Conservation (phyloP, 2,329 filamentous ascomycete genomes). For the Clarireedia homoeocarpa region DNA sequence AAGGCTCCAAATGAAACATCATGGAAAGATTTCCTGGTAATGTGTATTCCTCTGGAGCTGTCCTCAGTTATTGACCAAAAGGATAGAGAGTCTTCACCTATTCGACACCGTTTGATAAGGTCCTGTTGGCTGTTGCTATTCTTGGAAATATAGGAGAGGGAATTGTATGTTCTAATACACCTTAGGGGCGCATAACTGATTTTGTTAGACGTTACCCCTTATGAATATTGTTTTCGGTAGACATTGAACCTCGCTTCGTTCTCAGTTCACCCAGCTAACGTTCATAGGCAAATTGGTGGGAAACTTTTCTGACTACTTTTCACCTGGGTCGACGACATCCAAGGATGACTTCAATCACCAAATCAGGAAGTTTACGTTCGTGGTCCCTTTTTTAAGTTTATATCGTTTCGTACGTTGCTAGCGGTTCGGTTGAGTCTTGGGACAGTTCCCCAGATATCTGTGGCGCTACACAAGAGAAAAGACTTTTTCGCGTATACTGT, state of each 20-base stretch:
- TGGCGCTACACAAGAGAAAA: background rate
- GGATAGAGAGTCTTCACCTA: slow-evolving; percentile 25
- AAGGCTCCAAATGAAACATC: slow-evolving; percentile 16
- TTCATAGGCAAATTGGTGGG: slow-evolving; percentile 26
- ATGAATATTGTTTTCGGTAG: slow-evolving; percentile 53
- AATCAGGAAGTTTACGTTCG: slow-evolving; percentile 40
- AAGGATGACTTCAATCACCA: slow-evolving; percentile 34
- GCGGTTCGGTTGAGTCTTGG: background rate
- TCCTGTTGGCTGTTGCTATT: slow-evolving; percentile 17
- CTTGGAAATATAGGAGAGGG: slow-evolving; percentile 22
- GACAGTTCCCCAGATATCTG: background rate
- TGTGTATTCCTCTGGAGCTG: background rate
- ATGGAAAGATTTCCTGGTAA: slow-evolving; percentile 21
- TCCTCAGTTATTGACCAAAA: background rate
- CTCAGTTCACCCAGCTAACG: background rate
- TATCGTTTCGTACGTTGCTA: background rate
- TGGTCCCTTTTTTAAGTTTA: background rate
- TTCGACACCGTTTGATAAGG: slow-evolving; percentile 18
- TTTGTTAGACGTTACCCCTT: slow-evolving; percentile 42
- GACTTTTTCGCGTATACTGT: too few species aligned
- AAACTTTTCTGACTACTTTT: slow-evolving; percentile 25
- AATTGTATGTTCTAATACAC: slow-evolving; percentile 13
- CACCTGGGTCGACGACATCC: slow-evolving; percentile 28
- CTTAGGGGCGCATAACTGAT: background rate
- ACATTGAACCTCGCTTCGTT: slow-evolving; percentile 1